phyloP scores from a whole-genome alignment of 2,329 filamentous ascomycete species.

The Aureobasidium vineae region DNA sequence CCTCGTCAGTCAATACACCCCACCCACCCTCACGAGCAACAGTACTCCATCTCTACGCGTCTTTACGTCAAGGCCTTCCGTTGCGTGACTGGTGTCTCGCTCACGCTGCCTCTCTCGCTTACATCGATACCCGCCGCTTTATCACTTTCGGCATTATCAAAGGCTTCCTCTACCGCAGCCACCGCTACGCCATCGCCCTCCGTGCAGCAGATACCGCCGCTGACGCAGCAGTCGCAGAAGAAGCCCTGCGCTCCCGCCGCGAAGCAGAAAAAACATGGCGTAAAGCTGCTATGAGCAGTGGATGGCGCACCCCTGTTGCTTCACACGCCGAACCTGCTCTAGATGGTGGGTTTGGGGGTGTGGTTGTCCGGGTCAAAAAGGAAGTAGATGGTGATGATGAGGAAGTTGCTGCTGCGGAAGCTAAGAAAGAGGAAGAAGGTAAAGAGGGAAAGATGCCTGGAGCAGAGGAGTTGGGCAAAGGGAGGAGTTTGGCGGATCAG shows the following conservation, averaged over 20 bases:
- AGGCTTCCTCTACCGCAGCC: conserved; percentile 85
- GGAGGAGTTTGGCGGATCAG: conserved; percentile 42
- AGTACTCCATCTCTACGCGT: conserved; percentile 79
- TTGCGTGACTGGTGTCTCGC: conserved; percentile 82
- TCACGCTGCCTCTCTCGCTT: conserved; percentile 68
- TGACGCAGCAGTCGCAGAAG: conserved; percentile 29
- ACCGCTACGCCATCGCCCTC: conserved; percentile 67
- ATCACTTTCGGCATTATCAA: conserved; percentile 97
- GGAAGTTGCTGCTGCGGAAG: conserved; percentile 36
- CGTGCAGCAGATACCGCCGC: conserved; percentile 28
- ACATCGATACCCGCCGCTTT: conserved; percentile 84
- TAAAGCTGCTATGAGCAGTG: conserved; percentile 36
- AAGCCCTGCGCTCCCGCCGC: conserved; percentile 12
- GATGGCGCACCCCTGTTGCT: conserved; percentile 33
- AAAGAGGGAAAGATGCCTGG: conserved; percentile 26
- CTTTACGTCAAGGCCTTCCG: conserved; percentile 78
- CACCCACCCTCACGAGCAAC: conserved; percentile 32
- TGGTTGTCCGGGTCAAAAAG: conserved; percentile 22
- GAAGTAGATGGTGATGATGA: conserved; percentile 37
- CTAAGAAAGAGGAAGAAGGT: neutral
- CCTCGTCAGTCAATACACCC: neutral
- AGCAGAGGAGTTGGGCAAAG: conserved; percentile 14
- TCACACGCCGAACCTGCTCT: neutral
- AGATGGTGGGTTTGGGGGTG: conserved; percentile 34
- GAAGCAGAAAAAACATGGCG: conserved; percentile 36